phyloP scores from a whole-genome alignment of 1,139 yeast species.

The Barnettozyma hawaiiensis region DNA sequence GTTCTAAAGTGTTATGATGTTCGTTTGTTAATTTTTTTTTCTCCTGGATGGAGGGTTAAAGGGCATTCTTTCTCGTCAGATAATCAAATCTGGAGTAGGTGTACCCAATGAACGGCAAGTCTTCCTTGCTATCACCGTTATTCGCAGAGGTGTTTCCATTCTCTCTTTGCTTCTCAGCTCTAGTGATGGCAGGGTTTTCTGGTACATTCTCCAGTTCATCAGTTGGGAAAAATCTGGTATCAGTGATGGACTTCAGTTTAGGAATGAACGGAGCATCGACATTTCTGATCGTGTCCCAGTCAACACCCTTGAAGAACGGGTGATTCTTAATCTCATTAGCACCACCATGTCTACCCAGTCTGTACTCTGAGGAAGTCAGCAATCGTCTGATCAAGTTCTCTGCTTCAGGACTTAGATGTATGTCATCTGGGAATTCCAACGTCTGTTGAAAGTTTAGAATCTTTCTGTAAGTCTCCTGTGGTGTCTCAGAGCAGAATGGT shows the following conservation, averaged over 20 bases:
- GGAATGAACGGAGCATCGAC: conserved; percentile 96
- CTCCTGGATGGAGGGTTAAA: conserved; percentile 37
- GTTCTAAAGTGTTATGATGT: background rate
- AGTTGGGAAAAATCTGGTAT: conserved; percentile 96
- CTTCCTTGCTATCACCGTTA: conserved; percentile 60
- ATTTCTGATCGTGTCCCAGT: conserved; percentile 88
- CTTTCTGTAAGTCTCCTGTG: conserved; percentile 96
- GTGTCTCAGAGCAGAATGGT: conserved; percentile 97
- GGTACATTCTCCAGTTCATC: conserved; percentile 96
- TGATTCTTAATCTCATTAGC: conserved; percentile 90
- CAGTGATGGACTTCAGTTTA: conserved; percentile 79
- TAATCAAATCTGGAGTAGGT: conserved; percentile 93
- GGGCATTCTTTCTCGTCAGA: conserved; percentile 79
- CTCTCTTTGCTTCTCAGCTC: conserved; percentile 51
- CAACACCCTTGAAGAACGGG: conserved; percentile 94
- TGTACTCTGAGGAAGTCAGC: conserved; percentile 75
- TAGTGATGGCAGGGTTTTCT: conserved; percentile 79
- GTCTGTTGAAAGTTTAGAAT: conserved; percentile 95
- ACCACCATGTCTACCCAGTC: conserved; percentile 89
- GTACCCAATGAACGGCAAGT: conserved; percentile 93
- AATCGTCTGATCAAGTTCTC: conserved; percentile 86
- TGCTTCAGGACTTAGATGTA: conserved; percentile 88
- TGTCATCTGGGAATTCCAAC: conserved; percentile 89
- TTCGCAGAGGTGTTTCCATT: conserved; percentile 31
- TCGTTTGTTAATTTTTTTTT: too few relatives aligned